These are phyloP conservation scores for Monilinia laxa DNA, from an alignment of 2,329 filamentous ascomycete genomes.

Conservation along the genomic window DNA sequence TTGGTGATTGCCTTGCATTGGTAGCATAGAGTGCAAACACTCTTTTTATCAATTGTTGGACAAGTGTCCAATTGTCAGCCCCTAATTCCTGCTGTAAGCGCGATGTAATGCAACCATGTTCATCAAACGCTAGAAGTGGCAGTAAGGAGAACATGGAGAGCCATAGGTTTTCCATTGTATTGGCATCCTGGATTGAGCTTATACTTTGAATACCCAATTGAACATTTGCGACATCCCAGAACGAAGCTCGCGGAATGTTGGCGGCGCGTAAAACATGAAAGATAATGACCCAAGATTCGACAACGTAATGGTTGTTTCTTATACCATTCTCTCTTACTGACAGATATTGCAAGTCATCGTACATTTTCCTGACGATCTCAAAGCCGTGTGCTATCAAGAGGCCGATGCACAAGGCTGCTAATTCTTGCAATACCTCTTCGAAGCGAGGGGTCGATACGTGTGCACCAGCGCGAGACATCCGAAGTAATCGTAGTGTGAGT, in stretches of 20 bases:
- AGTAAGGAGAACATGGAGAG: conserved; percentile 58
- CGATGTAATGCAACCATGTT: conserved; percentile 49
- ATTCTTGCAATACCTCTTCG: conserved; percentile 50
- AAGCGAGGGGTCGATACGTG: conserved; percentile 41
- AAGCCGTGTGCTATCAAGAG: conserved; percentile 48
- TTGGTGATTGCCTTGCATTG: conserved; percentile 55
- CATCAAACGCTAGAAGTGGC: conserved; percentile 60
- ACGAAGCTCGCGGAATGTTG: conserved; percentile 52
- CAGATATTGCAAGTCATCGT: conserved; percentile 49
- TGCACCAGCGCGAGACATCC: conserved; percentile 43
- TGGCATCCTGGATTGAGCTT: conserved; percentile 45
- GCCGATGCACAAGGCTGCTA: conserved; percentile 44
- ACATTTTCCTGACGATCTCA: conserved; percentile 47
- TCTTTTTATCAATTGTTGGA: conserved; percentile 55
- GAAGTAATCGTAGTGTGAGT: conserved; percentile 44
- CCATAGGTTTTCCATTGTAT: conserved; percentile 57
- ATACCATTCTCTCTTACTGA: conserved; percentile 53
- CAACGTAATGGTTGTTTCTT: conserved; percentile 45
- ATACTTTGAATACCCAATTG: conserved; percentile 44
- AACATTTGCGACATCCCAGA: conserved; percentile 59
- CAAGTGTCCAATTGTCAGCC: conserved; percentile 60
- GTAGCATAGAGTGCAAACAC: conserved; percentile 59
- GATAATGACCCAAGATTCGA: conserved; percentile 59
- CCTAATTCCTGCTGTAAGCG: conserved; percentile 43
- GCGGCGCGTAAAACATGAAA: conserved; percentile 55